A percentile compares a stretch with the other conserved stretches of the same genome.
Evolutionary conservation across 805 yeast genomes (phyloP).

Genomic region (Wickerhamomyces bisporus): DNA sequence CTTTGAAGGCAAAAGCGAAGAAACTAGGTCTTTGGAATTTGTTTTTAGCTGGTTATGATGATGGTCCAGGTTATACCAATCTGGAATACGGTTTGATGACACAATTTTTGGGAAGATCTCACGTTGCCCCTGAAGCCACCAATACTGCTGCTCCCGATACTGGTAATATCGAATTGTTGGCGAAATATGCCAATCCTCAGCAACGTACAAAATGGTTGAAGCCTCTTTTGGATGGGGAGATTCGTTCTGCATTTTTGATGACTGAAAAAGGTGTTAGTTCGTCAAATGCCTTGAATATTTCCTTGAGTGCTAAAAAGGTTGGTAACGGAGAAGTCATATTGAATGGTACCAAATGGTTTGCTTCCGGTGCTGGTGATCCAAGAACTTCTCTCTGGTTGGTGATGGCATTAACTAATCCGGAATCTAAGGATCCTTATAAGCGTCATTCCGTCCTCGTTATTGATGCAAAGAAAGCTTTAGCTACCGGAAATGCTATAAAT

Average conservation of each 20-base stretch:
- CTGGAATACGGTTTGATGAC: conserved; percentile 65
- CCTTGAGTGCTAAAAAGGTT: conserved; percentile 37
- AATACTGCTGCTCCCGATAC: conserved; percentile 62
- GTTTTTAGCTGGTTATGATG: conserved; percentile 41
- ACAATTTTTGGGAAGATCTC: conserved; percentile 50
- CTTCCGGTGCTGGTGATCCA: conserved; percentile 68
- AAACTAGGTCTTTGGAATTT: conserved; percentile 56
- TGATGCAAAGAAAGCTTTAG: conserved; percentile 44
- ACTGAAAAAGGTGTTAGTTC: conserved; percentile 58
- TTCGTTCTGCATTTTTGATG: conserved; percentile 60
- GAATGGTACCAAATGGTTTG: conserved; percentile 66
- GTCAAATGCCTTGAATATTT: conserved; percentile 57
- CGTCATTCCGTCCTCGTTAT: conserved; percentile 55
- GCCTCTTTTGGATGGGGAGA: conserved; percentile 50
- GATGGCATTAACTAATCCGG: conserved; percentile 25
- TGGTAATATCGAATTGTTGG: conserved; percentile 46
- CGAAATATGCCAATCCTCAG: conserved; percentile 35
- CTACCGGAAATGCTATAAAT: conserved; percentile 42
- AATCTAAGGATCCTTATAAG: conserved; percentile 29
- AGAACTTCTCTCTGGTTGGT: conserved; percentile 37
- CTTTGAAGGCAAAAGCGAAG: conserved; percentile 47
- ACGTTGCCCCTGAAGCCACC: conserved; percentile 53
- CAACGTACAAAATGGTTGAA: conserved; percentile 43
- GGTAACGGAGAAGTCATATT: conserved; percentile 41
- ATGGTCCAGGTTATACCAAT: conserved; percentile 54